These are phyloP conservation scores for Malus asiatica DNA, from an alignment of 306 rosid genomes.

Conservation along the genomic window DNA sequence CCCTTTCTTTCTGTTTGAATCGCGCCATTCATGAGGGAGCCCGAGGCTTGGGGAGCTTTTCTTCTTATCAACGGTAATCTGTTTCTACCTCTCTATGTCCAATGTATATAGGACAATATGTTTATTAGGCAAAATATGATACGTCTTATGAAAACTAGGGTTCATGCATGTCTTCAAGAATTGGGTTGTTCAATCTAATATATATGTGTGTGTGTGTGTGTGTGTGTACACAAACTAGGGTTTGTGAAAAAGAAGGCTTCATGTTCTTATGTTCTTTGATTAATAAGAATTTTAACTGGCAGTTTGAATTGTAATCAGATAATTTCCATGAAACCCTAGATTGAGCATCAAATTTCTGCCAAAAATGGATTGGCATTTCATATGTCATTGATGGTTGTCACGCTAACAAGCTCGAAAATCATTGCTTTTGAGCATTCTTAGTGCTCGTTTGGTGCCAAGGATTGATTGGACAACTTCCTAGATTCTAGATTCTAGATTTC, in stretches of 20 bases:
- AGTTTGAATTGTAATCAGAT: not conserved
- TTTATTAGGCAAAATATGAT: not conserved
- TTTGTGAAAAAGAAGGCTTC: not conserved
- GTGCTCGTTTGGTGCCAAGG: not conserved
- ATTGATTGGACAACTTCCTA: not conserved
- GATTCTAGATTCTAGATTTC: not conserved
- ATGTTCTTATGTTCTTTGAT: not conserved
- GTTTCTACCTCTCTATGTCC: not conserved
- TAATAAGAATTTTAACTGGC: not conserved
- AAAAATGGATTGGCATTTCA: not conserved
- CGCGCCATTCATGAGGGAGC: not conserved
- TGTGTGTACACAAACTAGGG: not conserved
- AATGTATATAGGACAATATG: not conserved
- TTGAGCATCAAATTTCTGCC: not conserved
- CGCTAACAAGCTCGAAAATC: not conserved
- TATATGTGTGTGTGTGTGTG: no score
- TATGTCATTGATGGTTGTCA: not conserved
- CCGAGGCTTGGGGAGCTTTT: not conserved
- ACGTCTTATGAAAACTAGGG: not conserved
- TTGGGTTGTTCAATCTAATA: not conserved
- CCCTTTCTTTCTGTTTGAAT: not conserved
- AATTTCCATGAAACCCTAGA: not conserved
- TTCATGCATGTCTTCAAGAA: not conserved
- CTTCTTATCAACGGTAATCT: slow-evolving; percentile 2
- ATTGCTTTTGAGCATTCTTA: not conserved